A percentile compares a stretch with the other conserved stretches of the same genome.
Conservation (phyloP, 768 basidiomycete species). For the Sporobolomyces phaffii region DNA sequence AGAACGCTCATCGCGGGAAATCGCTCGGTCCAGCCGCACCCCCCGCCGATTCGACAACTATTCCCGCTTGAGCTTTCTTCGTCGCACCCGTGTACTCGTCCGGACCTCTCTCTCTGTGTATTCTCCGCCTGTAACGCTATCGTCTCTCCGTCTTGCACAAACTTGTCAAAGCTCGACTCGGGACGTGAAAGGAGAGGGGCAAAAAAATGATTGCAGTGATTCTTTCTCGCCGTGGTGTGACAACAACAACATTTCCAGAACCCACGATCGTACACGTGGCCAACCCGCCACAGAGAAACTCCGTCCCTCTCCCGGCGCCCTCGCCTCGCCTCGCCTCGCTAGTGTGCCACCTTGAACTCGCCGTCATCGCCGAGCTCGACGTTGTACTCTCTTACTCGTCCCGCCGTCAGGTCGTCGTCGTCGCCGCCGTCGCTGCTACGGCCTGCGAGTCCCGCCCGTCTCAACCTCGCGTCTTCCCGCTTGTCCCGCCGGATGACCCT, state of each 20-base stretch:
- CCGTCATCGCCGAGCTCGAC: slow-evolving; percentile 28
- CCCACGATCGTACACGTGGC: too few species aligned
- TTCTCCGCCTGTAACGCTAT: too few species aligned
- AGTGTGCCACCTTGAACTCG: neutral
- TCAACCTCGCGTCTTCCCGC: slow-evolving; percentile 8
- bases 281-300: too few species aligned
- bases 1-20: slow-evolving; percentile 14
- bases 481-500: slow-evolving; percentile 4
- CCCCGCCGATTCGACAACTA: neutral
- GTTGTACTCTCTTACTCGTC: slow-evolving; percentile 15
- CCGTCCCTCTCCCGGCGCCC: too few species aligned
- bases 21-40: neutral
- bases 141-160: too few species aligned
- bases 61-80: neutral
- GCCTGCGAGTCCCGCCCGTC: neutral
- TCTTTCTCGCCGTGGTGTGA: too few species aligned
- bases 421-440: neutral
- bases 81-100: too few species aligned
- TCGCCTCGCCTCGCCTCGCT: neutral
- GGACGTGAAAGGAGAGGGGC: too few species aligned
- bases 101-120: too few species aligned
- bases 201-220: too few species aligned
- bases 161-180: too few species aligned
- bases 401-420: neutral
- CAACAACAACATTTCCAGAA: neutral